Conservation (phyloP, 2,329 filamentous ascomycete species). For the Penicillium thymicola region DNA sequence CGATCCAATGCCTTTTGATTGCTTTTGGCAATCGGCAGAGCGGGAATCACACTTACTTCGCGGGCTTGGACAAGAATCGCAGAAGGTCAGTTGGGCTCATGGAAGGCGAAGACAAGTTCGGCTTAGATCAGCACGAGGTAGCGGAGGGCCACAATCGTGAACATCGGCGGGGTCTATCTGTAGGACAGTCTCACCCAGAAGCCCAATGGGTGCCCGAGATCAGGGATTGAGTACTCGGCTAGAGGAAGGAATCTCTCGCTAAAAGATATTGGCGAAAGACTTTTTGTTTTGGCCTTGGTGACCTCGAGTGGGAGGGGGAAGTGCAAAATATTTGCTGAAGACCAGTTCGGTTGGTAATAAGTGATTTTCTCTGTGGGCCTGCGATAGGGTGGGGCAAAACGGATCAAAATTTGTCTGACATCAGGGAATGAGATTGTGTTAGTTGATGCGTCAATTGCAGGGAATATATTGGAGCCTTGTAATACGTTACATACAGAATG, state of each 20-base stretch:
- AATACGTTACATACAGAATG: neutral
- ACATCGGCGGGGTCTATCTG: conserved; percentile 29
- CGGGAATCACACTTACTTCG: conserved; percentile 64
- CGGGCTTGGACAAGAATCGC: conserved; percentile 89
- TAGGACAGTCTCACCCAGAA: conserved; percentile 15
- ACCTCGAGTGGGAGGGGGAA: conserved; percentile 16
- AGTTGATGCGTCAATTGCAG: neutral
- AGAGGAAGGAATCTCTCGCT: conserved; percentile 5
- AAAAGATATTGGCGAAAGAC: neutral
- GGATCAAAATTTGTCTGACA: conserved; percentile 26
- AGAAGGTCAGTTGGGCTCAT: conserved; percentile 91
- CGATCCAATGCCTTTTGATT: neutral
- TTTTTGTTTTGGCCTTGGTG: conserved; percentile 7
- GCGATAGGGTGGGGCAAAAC: conserved; percentile 19
- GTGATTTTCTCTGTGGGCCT: conserved; percentile 29
- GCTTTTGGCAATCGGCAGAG: neutral
- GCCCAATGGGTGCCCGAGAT: conserved; percentile 22
- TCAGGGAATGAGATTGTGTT: conserved; percentile 13
- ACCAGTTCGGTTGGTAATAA: conserved; percentile 21
- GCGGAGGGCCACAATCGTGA: conserved; percentile 33
- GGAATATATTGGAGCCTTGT: neutral
- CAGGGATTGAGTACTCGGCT: conserved; percentile 13
- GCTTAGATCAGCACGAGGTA: conserved; percentile 35
- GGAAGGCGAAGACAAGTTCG: conserved; percentile 52
- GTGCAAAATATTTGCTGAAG: conserved; percentile 21